phyloP scores from a whole-genome alignment of 2,329 filamentous ascomycete species.

The Pseudocercospora fijiensis region DNA sequence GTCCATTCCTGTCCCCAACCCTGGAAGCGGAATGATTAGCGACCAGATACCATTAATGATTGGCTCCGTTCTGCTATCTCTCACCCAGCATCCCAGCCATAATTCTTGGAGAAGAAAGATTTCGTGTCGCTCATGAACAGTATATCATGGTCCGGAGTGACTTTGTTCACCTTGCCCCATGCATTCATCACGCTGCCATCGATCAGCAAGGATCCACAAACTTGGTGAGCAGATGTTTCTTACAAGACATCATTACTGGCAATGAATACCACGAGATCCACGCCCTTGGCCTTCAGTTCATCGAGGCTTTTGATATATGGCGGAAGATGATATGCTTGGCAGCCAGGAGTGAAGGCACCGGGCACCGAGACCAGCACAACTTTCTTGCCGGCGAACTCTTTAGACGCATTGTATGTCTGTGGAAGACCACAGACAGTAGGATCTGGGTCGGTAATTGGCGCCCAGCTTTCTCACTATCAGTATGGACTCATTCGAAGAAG shows the following conservation, averaged over 20 bases:
- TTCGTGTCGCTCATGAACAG: conserved; percentile 76
- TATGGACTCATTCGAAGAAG: conserved; percentile 34
- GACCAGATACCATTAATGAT: not conserved
- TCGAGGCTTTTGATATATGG: conserved; percentile 72
- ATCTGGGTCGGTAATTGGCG: conserved; percentile 67
- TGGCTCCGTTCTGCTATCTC: conserved; percentile 62
- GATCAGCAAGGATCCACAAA: not conserved
- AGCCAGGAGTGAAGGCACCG: conserved; percentile 74
- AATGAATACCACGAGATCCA: conserved; percentile 78
- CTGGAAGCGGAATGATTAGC: not conserved
- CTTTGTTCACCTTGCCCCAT: conserved; percentile 74
- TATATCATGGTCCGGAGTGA: conserved; percentile 69
- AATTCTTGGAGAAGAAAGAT: conserved; percentile 70
- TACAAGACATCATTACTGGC: conserved; percentile 84
- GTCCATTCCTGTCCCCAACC: conserved; percentile 66
- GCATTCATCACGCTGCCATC: conserved; percentile 55
- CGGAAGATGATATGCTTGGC: conserved; percentile 76
- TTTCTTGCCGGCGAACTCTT: conserved; percentile 70
- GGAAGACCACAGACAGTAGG: conserved; percentile 78
- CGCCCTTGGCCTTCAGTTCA: conserved; percentile 73
- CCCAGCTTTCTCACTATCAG: conserved; percentile 57
- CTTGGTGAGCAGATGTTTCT: conserved; percentile 71
- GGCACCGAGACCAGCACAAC: conserved; percentile 69
- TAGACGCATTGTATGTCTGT: conserved; percentile 74
- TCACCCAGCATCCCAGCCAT: conserved; percentile 70